A percentile compares a stretch with the other conserved stretches of the same genome.
phyloP scores from a whole-genome alignment of 768 basidiomycete species.

The Auriscalpium microsporum region DNA sequence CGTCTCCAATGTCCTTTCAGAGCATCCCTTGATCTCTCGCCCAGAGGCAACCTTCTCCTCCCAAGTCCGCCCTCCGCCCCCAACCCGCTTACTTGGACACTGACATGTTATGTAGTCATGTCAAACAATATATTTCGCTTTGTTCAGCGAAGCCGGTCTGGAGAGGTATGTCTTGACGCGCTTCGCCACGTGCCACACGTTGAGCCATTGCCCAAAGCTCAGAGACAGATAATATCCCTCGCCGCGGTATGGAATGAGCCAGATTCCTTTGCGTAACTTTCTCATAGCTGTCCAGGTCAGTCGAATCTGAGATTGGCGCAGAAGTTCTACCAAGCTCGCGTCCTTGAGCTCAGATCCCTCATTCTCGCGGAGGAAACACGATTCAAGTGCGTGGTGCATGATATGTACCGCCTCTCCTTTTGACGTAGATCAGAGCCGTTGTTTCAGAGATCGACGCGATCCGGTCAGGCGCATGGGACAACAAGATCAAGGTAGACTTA shows the following conservation, averaged over 20 bases:
- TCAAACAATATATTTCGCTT: conserved; percentile 50
- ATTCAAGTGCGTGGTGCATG: conserved; percentile 51
- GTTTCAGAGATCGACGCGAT: conserved; percentile 73
- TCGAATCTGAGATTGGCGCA: conserved; percentile 65
- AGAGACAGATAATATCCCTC: conserved; percentile 43
- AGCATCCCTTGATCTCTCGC: conserved; percentile 60
- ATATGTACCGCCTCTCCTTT: no score
- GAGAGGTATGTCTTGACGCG: conserved; percentile 42
- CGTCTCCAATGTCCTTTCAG: conserved; percentile 56
- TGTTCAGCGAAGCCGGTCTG: conserved; percentile 62
- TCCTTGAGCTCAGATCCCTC: conserved; percentile 61
- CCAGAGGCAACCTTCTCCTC: conserved; percentile 61
- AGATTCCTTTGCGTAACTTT: conserved; percentile 4
- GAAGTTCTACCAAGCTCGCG: conserved; percentile 60
- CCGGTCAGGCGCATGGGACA: conserved; percentile 58
- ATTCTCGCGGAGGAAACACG: conserved; percentile 66
- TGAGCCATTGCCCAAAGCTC: conserved; percentile 24
- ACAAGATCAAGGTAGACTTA: conserved; percentile 34
- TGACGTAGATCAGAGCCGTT: conserved; percentile 38
- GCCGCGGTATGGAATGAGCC: conserved; percentile 33
- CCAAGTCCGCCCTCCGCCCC: conserved; percentile 35
- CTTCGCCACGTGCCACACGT: conserved; percentile 3
- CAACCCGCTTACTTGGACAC: conserved; percentile 5
- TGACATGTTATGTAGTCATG: conserved; percentile 46
- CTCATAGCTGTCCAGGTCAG: conserved; percentile 36